Conservation (phyloP, 306 rosid species). For the Prosopis cineraria region DNA sequence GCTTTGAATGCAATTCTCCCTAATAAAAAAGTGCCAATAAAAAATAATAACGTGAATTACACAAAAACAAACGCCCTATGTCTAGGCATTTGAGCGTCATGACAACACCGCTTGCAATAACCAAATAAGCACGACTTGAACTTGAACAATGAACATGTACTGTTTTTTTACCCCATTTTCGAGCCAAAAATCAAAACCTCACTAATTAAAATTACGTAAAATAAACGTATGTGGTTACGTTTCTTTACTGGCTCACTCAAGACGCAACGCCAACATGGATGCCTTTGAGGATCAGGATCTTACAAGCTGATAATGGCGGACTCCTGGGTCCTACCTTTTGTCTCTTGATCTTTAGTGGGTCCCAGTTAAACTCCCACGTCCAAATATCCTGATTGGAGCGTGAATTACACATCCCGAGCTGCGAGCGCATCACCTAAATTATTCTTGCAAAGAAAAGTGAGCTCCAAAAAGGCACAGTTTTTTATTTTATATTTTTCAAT, state of each 20-base stretch:
- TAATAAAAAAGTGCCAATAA: neutral
- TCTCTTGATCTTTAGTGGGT: conserved; percentile 1
- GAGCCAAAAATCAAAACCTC: no score
- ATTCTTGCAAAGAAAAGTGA: no score
- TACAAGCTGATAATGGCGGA: neutral
- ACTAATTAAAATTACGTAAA: no score
- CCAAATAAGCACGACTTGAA: neutral
- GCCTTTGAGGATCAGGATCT: neutral
- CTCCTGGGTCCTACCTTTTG: conserved; percentile 13
- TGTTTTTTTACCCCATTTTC: no score
- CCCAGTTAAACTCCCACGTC: neutral
- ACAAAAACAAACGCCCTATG: neutral
- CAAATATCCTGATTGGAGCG: conserved; percentile 12
- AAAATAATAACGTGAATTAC: neutral
- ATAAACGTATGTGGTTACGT: neutral
- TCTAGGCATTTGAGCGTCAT: no score
- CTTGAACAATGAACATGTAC: neutral
- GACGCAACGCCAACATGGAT: neutral
- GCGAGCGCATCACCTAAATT: conserved; percentile 22
- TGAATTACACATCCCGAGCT: neutral
- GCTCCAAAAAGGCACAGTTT: conserved; percentile 23
- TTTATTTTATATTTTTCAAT: conserved; percentile 22
- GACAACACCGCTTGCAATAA: no score
- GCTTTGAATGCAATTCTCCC: no score
- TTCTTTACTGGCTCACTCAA: neutral